Evolutionary conservation across 208 protist genomes (phyloP), one percentile per base, ranked within the genome.

Genomic region (Paratrypanosoma confusum): DNA sequence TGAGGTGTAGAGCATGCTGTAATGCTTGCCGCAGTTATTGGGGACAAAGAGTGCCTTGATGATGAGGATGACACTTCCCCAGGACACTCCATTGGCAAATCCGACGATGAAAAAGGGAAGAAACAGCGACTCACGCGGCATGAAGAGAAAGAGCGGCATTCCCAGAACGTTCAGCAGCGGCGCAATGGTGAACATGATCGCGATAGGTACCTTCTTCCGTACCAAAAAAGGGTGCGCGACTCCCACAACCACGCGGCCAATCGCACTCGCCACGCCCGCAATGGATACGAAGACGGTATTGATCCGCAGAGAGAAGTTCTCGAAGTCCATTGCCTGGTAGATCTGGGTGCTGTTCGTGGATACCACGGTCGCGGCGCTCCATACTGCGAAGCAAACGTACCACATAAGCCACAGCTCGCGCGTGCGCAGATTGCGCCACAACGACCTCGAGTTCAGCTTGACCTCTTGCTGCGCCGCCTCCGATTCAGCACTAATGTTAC

Each of bases 241-340:
- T 6, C 80, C 80, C 0, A 89, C 69, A 29, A 72, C 41, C 32
- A 89, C 73, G 37, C 80, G 74, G 6, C 80, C 80, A n/a, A 85
- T 29, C 5, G 80, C 74, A 54, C 75, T 81, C 0, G 75, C 68
- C 18, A 82, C 75, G 24, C 80, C 80, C 47, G 73, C 84, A 16
- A 89, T 78, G 11, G 75, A 85, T 4, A 89, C 69, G 43, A 74
- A 82, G 14, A 81, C 80, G 1, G 65, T 77, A 62, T 89, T 85
- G 2, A 75, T 48, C 4, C 63, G 72, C n/a, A 71, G 42, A 8
- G 65, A 74, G 44, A 81, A 84, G 20, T 42, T 39, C 43, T 71
- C 57, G 58, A 60, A 60, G 39, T 65, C 56, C 11, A 82, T 35
- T 3, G 80, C 50, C 42, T 85, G 64, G 27, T 89, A 89, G 23